A percentile compares a stretch with the other conserved stretches of the same genome.
Conservation (phyloP, 768 basidiomycete species). For the Russula sp. region DNA sequence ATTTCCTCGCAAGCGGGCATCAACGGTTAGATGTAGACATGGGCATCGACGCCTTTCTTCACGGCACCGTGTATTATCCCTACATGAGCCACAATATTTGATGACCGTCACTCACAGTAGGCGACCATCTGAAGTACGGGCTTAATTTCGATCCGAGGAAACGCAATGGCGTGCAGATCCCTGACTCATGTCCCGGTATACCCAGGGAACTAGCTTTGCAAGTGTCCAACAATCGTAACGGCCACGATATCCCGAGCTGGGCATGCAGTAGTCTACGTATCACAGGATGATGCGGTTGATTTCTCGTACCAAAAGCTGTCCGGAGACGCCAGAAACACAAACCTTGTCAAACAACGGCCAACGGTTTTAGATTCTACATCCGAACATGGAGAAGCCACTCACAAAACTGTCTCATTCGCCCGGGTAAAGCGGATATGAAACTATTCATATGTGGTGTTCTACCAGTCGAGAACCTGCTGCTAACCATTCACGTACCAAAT, state of each 20-base stretch:
- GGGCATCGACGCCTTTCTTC: neutral
- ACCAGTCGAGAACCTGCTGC: neutral
- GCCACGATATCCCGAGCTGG: neutral
- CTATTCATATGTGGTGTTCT: neutral
- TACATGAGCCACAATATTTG: neutral
- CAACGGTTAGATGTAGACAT: neutral
- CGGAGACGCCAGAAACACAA: neutral
- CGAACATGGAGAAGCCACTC: slow-evolving; percentile 3
- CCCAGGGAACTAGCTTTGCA: no score
- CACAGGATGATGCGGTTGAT: neutral
- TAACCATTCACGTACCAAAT: slow-evolving; percentile 22
- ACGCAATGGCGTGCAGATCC: neutral
- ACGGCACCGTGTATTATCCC: neutral
- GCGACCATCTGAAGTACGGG: neutral
- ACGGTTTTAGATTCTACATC: neutral
- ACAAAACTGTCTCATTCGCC: neutral
- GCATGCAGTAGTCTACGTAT: neutral
- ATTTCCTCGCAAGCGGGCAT: neutral
- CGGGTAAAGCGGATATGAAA: slow-evolving; percentile 3
- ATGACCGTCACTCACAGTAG: neutral
- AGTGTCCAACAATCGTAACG: neutral
- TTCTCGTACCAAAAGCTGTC: neutral
- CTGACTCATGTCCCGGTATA: neutral
- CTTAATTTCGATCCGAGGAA: neutral
- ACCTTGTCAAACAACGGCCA: slow-evolving; percentile 6